Percentiles rank a stretch among this genome's conserved stretches.
Evolutionary conservation across 208 protist genomes (phyloP).

Genomic region (Angomonas ambiguus): DNA sequence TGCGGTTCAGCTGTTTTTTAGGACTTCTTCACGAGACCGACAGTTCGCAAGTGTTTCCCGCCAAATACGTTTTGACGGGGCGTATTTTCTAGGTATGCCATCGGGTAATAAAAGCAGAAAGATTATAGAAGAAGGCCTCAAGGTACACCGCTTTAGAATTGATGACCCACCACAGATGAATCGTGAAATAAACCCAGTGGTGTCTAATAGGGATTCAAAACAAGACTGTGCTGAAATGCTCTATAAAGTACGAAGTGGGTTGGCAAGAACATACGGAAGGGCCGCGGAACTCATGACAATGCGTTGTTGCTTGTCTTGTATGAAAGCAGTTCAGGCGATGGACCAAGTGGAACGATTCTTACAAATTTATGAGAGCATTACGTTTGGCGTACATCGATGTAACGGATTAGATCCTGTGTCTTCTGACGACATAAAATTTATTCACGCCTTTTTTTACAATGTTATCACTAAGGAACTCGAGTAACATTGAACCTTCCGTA

Average conservation of each 20-base stretch:
- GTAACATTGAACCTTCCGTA: slow-evolving; percentile 17
- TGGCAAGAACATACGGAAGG: slow-evolving; percentile 50
- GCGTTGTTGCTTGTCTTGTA: slow-evolving; percentile 78
- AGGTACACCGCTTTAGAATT: slow-evolving; percentile 53
- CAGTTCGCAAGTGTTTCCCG: slow-evolving; percentile 52
- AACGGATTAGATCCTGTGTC: slow-evolving; percentile 53
- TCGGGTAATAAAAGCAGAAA: slow-evolving; percentile 29
- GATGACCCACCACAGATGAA: slow-evolving; percentile 55
- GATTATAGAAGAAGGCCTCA: slow-evolving; percentile 73
- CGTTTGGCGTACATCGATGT: slow-evolving; percentile 66
- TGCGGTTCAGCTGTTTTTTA: slow-evolving; percentile 55
- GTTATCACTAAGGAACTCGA: slow-evolving; percentile 74
- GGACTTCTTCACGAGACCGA: slow-evolving; percentile 42
- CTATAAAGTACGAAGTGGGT: slow-evolving; percentile 45
- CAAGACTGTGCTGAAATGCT: slow-evolving; percentile 77
- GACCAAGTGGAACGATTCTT: slow-evolving; percentile 66
- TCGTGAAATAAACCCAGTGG: slow-evolving; percentile 55
- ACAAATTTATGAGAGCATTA: slow-evolving; percentile 70
- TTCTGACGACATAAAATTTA: slow-evolving; percentile 83
- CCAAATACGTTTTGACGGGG: slow-evolving; percentile 70
- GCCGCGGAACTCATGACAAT: slow-evolving; percentile 77
- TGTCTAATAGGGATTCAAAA: slow-evolving; percentile 63
- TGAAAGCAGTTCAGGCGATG: slow-evolving; percentile 57
- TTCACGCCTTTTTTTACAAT: slow-evolving; percentile 87
- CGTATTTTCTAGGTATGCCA: slow-evolving; percentile 61